phyloP scores from a whole-genome alignment of 2,329 filamentous ascomycete genomes.

The Claviceps africana region DNA sequence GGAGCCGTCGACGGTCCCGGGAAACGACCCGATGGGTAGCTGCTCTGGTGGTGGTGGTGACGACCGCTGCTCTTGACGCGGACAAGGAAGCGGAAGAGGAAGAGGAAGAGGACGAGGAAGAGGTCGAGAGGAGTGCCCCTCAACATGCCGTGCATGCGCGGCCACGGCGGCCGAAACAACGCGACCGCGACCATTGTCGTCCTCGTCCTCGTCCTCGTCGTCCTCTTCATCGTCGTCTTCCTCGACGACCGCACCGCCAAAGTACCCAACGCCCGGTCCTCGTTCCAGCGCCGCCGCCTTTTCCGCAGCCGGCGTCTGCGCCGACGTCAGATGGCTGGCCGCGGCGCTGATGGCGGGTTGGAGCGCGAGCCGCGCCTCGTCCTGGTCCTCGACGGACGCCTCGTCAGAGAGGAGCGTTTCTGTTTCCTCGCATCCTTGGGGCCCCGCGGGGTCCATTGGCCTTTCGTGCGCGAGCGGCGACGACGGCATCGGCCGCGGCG shows the following conservation, averaged over 20 bases:
- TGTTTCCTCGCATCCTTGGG: conserved; percentile 5
- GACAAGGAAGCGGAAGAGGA: neutral
- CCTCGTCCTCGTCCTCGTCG: conserved; percentile 9
- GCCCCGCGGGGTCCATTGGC: neutral
- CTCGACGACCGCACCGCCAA: conserved; percentile 9
- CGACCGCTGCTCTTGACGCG: neutral
- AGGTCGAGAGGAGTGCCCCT: neutral
- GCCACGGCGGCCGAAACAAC: conserved; percentile 5
- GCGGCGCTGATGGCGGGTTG: conserved; percentile 43
- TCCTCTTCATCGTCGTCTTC: conserved; percentile 7
- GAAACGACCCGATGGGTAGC: conserved; percentile 13
- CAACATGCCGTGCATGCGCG: neutral
- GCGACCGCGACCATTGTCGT: conserved; percentile 5
- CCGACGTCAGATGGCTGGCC: conserved; percentile 40
- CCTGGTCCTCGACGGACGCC: conserved; percentile 27
- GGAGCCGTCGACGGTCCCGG: conserved; percentile 15
- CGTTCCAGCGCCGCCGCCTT: conserved; percentile 41
- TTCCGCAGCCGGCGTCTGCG: conserved; percentile 41
- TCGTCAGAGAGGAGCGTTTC: conserved; percentile 10
- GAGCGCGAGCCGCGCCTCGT: conserved; percentile 45
- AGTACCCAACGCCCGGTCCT: conserved; percentile 13
- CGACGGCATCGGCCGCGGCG: neutral
- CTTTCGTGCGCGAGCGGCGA: neutral
- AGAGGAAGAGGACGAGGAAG: too few species aligned
- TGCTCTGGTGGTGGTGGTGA: neutral